phyloP scores from a whole-genome alignment of 192 early-diverging fungal species.

The Coemansia sp. region DNA sequence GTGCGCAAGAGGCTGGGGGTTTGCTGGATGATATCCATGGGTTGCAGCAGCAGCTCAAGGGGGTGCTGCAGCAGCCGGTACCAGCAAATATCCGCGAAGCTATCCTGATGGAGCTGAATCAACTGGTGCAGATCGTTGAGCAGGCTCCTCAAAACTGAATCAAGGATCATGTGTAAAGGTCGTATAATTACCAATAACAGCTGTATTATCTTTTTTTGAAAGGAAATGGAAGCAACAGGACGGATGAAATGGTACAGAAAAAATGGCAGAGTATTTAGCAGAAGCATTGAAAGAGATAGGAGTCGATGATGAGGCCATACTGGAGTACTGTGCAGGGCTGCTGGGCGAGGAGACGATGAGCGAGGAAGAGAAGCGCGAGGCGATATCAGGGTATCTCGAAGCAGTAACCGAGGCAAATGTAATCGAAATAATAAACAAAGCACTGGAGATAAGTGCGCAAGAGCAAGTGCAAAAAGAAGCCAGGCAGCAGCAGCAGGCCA shows the following conservation, averaged over 20 bases:
- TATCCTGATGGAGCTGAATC: conserved; percentile 11
- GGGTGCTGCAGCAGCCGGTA: neutral
- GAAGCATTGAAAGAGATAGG: conserved; percentile 22
- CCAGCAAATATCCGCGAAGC: neutral
- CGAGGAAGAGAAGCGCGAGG: conserved; percentile 32
- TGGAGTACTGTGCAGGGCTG: conserved; percentile 41
- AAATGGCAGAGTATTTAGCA: conserved; percentile 29
- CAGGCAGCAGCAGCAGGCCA: conserved; percentile 6
- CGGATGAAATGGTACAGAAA: neutral
- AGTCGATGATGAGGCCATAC: conserved; percentile 39
- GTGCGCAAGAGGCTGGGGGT: neutral
- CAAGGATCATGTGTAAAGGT: neutral
- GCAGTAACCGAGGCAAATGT: conserved; percentile 16
- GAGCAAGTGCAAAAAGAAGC: conserved; percentile 5
- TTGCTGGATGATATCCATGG: neutral
- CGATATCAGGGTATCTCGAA: conserved; percentile 38
- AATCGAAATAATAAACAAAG: conserved; percentile 4
- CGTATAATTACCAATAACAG: no score
- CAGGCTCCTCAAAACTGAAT: conserved; percentile 3
- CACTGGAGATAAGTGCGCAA: conserved; percentile 2
- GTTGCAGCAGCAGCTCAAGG: conserved; percentile 5
- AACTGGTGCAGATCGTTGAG: conserved; percentile 12
- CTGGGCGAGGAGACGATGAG: conserved; percentile 23
- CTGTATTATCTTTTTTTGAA: no score
- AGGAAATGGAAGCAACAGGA: no score